phyloP scores from a whole-genome alignment of 2,329 filamentous ascomycete species.

The Fusarium ramigenum region DNA sequence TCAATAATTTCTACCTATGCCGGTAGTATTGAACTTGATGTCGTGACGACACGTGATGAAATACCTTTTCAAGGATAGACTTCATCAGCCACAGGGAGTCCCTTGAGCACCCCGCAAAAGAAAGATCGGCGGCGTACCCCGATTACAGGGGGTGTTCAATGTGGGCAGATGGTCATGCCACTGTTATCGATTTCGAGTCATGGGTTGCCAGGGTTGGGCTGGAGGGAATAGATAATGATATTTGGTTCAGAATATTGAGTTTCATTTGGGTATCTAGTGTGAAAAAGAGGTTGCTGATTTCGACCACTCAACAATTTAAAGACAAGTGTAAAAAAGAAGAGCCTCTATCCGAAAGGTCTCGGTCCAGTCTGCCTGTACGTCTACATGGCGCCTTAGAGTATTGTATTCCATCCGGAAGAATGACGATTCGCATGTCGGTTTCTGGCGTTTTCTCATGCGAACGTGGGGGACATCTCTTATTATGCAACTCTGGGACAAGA shows the following conservation, averaged over 20 bases:
- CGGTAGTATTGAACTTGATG: neutral
- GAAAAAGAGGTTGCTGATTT: conserved; percentile 3
- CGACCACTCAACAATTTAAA: conserved; percentile 13
- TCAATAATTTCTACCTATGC: neutral
- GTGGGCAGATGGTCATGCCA: conserved; percentile 44
- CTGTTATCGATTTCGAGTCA: conserved; percentile 14
- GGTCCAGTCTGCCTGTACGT: neutral
- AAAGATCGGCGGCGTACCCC: conserved; percentile 31
- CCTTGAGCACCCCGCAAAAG: conserved; percentile 1
- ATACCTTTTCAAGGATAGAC: neutral
- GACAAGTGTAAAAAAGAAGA: neutral
- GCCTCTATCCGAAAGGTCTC: neutral
- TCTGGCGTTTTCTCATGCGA: neutral
- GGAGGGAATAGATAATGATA: neutral
- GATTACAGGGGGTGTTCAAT: conserved; percentile 10
- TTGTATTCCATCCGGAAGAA: neutral
- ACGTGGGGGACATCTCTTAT: conserved; percentile 15
- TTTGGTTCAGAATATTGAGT: neutral
- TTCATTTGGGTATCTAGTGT: conserved; percentile 36
- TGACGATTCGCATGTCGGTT: neutral
- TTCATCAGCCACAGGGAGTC: conserved; percentile 28
- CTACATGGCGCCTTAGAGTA: neutral
- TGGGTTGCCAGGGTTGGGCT: conserved; percentile 12
- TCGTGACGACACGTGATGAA: neutral
- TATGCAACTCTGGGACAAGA: conserved; percentile 30